These are phyloP conservation scores for Gorgonomyces haynaldii DNA, from an alignment of 192 early-diverging fungal genomes.

Conservation along the genomic window DNA sequence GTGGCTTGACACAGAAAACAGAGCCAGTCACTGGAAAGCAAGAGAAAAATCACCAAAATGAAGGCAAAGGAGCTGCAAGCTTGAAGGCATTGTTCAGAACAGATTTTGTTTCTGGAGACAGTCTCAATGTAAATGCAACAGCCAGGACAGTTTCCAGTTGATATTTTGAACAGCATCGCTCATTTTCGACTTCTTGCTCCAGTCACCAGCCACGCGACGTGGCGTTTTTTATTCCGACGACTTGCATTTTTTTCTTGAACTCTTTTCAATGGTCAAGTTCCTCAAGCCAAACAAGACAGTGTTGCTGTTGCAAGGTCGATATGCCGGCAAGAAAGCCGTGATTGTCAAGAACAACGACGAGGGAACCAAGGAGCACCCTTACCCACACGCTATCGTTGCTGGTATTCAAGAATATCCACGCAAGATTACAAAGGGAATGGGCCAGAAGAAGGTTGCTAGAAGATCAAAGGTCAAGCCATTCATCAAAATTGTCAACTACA, in stretches of 20 bases:
- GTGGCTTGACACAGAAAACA: too few relatives aligned
- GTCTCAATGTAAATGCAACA: too few relatives aligned
- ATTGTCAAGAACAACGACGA: constrained; percentile 96
- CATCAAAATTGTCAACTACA: constrained; percentile 98
- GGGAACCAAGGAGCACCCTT: constrained; percentile 91
- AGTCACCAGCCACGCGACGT: too few relatives aligned
- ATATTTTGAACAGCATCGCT: not conserved
- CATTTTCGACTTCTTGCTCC: not conserved
- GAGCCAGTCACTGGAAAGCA: too few relatives aligned
- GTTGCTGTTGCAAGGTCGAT: constrained; percentile 93
- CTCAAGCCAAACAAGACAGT: constrained; percentile 66
- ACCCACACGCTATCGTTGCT: constrained; percentile 96
- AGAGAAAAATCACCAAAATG: too few relatives aligned
- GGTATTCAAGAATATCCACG: constrained; percentile 95
- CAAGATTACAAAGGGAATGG: constrained; percentile 95
- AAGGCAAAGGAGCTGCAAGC: too few relatives aligned
- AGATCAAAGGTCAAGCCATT: constrained; percentile 98
- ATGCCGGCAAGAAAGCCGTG: constrained; percentile 99
- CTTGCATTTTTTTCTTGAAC: too few relatives aligned
- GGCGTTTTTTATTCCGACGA: too few relatives aligned
- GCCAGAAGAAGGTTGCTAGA: constrained; percentile 88
- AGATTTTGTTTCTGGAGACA: too few relatives aligned
- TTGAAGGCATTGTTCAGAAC: too few relatives aligned
- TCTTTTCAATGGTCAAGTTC: constrained; percentile 26
- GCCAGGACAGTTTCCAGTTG: too few relatives aligned